Evolutionary conservation across 78 protist genomes (phyloP), one percentile per base, ranked within the genome.

Genomic region (Chrysochromulina parva): DNA sequence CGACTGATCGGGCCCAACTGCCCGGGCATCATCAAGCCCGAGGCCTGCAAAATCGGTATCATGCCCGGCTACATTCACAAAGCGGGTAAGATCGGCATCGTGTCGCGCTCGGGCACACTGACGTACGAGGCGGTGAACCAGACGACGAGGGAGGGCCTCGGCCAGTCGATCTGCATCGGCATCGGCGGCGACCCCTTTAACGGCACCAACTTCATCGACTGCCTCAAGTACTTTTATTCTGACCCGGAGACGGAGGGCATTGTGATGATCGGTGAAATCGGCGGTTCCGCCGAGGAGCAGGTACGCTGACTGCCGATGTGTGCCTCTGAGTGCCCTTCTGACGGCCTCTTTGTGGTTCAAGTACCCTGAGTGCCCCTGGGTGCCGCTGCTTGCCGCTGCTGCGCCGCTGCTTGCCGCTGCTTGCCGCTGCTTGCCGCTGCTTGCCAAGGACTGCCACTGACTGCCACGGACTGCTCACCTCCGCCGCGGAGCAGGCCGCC

Each of bases 141-240:
- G 96, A 99, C 99, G 59, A 96, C 99, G 48, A 93, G 88, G 11
- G 97, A 71, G 80, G 73, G 73, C 13, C 96, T 97, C 9, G 99
- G 99, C 57, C 99, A 98, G 94, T 82, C 99, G 48, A 96, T 97
- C 10, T 95, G 97, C 74, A 96, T 98, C 26, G 99, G 99, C 80
- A 98, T 98, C 89, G 99, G 99, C 58, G 99, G 99, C 66, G 99
- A 99, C 89, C 99, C 99, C 38, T 99, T 98, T 98, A 99, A 99
- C 97, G 99, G 99, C 47, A 98, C 99, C 92, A 97, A 98, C 97
- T 98, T 98, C 93, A 92, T 97, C 85, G 99, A 98, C 92, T 93
- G 96, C 88, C 94, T 98, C 88, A 94, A 97, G 62, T 58, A 91
- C 57, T 59, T 84, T 14, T 84, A 60, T 28, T 2, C 48, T 14